phyloP scores from a whole-genome alignment of 2,329 filamentous ascomycete species.

The Sarocladiaceae sp. region DNA sequence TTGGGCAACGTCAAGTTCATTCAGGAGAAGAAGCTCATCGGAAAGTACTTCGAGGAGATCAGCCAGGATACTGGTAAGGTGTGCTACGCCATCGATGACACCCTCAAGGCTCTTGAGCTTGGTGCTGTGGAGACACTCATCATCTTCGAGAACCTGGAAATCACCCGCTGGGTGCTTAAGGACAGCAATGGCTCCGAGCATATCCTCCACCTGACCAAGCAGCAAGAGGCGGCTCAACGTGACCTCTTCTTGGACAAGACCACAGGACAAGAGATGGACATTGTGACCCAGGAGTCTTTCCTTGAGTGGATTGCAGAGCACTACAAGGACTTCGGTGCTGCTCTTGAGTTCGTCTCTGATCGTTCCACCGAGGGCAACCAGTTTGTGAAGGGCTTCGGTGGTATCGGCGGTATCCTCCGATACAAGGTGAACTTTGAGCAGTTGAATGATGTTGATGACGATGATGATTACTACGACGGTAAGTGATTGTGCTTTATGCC shows the following conservation, averaged over 20 bases:
- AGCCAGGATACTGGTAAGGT: slow-evolving; percentile 95
- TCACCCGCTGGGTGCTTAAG: slow-evolving; percentile 89
- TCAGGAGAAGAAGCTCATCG: slow-evolving; percentile 99
- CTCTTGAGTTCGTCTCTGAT: slow-evolving; percentile 95
- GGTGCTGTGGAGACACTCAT: slow-evolving; percentile 93
- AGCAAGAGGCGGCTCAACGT: slow-evolving; percentile 65
- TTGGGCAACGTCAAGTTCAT: slow-evolving; percentile 99
- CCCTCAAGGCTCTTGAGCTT: slow-evolving; percentile 91
- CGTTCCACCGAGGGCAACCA: slow-evolving; percentile 98
- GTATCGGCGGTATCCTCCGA: slow-evolving; percentile 92
- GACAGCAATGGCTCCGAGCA: slow-evolving; percentile 67
- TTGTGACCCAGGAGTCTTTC: slow-evolving; percentile 82
- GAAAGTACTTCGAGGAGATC: slow-evolving; percentile 98
- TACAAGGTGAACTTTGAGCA: slow-evolving; percentile 99
- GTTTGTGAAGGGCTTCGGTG: slow-evolving; percentile 99
- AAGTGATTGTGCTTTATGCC: slow-evolving; percentile 15
- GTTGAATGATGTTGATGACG: slow-evolving; percentile 86
- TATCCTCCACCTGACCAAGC: slow-evolving; percentile 83
- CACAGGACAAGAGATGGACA: slow-evolving; percentile 96
- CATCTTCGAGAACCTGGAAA: slow-evolving; percentile 94
- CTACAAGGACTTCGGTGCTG: slow-evolving; percentile 96
- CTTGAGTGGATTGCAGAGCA: slow-evolving; percentile 99
- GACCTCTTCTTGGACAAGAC: slow-evolving; percentile 92
- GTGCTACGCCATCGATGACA: slow-evolving; percentile 98
- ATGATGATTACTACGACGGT: slow-evolving; percentile 88